phyloP scores from a whole-genome alignment of 441 rosid species.

The Viola pubescens region DNA sequence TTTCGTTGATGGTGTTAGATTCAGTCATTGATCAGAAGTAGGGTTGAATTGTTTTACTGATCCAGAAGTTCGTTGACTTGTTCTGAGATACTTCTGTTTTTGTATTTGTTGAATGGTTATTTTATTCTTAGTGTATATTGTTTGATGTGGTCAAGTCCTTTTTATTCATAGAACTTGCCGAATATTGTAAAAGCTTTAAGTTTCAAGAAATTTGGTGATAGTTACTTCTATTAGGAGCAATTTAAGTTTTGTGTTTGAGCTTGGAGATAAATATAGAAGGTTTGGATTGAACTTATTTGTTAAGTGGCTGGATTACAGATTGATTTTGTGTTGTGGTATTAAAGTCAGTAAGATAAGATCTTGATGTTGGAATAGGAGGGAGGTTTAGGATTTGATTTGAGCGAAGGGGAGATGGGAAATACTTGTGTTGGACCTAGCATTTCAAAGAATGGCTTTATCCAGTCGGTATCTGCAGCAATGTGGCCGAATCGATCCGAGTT shows the following conservation, averaged over 20 bases:
- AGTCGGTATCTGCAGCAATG: conserved; percentile 68
- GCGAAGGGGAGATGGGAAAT: conserved; percentile 59
- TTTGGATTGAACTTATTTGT: not conserved
- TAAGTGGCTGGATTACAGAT: conserved; percentile 18
- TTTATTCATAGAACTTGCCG: not conserved
- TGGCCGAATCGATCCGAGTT: conserved; percentile 56
- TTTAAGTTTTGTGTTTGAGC: not conserved
- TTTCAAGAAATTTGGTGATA: not conserved
- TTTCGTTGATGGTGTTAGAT: not conserved
- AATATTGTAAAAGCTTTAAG: not conserved
- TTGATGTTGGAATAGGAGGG: conserved; percentile 25
- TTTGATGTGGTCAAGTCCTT: not conserved
- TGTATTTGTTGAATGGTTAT: conserved; percentile 3
- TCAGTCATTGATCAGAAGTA: conserved; percentile 1
- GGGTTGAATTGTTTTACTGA: not conserved
- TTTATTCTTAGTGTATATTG: not conserved
- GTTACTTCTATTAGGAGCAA: not conserved
- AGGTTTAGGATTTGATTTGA: conserved; percentile 8
- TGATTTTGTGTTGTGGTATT: conserved; percentile 18
- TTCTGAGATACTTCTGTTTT: not conserved
- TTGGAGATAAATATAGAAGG: not conserved
- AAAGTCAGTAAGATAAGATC: conserved; percentile 23
- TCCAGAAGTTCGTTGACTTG: not conserved
- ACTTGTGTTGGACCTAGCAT: conserved; percentile 70
- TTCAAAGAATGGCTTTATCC: conserved; percentile 53